Evolutionary conservation across 768 basidiomycete species (phyloP).

Genomic region (Peribolospora kevripleyi): DNA sequence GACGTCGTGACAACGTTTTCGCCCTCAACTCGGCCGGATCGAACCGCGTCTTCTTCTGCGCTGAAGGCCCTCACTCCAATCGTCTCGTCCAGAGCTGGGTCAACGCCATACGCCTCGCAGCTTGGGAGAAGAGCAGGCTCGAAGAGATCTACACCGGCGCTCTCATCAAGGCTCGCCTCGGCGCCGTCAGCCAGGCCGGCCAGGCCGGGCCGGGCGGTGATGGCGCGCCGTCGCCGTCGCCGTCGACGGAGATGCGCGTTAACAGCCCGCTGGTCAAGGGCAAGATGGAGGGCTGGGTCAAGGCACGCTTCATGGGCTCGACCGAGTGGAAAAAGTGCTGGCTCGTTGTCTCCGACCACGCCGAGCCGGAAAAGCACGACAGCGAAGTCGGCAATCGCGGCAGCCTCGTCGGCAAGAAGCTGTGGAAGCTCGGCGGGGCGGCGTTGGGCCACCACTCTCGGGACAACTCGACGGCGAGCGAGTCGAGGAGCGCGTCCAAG

Average conservation of each 20-base stretch:
- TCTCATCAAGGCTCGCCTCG: slow-evolving; percentile 53
- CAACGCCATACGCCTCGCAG: slow-evolving; percentile 60
- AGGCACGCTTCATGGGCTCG: slow-evolving; percentile 78
- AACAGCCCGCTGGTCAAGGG: slow-evolving; percentile 40
- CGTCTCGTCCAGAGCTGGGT: slow-evolving; percentile 35
- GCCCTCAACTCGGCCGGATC: slow-evolving; percentile 84
- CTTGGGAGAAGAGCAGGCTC: slow-evolving; percentile 84
- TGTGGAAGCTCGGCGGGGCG: no score
- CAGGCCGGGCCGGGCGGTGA: slow-evolving; percentile 19
- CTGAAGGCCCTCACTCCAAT: not conserved
- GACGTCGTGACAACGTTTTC: slow-evolving; percentile 34
- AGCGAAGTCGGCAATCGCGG: slow-evolving; percentile 5
- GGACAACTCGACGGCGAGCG: no score
- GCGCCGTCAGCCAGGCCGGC: slow-evolving; percentile 16
- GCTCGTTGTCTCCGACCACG: slow-evolving; percentile 41
- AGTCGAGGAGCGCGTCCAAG: no score
- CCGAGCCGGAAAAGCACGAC: slow-evolving; percentile 10
- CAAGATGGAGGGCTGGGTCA: slow-evolving; percentile 73
- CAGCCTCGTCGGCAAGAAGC: slow-evolving; percentile 2
- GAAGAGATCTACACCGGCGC: slow-evolving; percentile 97
- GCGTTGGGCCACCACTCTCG: no score
- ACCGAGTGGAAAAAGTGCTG: slow-evolving; percentile 88
- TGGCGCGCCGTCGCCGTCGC: not conserved
- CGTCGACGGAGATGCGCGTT: slow-evolving; percentile 1
- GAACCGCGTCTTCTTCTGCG: slow-evolving; percentile 63